Percentiles rank a stretch among this genome's conserved stretches.
phyloP scores from a whole-genome alignment of 2,329 filamentous ascomycete genomes.

The Colletotrichum agaves region DNA sequence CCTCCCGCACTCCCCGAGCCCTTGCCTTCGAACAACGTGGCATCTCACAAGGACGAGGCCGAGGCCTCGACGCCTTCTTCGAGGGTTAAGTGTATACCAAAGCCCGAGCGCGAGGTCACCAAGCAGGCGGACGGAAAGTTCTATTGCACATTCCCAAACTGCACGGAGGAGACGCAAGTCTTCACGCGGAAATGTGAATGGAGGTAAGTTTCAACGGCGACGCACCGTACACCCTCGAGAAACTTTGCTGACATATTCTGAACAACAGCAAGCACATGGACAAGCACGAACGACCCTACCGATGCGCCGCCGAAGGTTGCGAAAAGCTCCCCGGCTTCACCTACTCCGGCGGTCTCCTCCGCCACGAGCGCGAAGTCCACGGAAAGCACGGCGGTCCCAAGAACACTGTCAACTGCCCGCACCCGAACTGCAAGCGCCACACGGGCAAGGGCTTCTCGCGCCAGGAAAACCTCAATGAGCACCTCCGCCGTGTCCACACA shows the following conservation, averaged over 20 bases:
- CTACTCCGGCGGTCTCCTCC: conserved; percentile 88
- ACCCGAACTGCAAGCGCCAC: conserved; percentile 88
- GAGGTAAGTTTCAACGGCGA: conserved; percentile 73
- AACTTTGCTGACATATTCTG: conserved; percentile 40
- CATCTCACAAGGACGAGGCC: conserved; percentile 29
- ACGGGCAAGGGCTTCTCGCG: conserved; percentile 90
- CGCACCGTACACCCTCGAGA: background rate
- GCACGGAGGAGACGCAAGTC: conserved; percentile 69
- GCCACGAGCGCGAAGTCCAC: conserved; percentile 95
- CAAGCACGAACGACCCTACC: conserved; percentile 94
- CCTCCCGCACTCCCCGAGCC: conserved; percentile 46
- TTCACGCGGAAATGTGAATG: conserved; percentile 92
- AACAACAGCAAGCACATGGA: conserved; percentile 91
- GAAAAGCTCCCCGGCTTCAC: conserved; percentile 95
- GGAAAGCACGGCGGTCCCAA: conserved; percentile 89
- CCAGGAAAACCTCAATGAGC: conserved; percentile 93
- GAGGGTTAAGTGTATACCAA: conserved; percentile 65
- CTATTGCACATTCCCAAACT: conserved; percentile 77
- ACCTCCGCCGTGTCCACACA: conserved; percentile 88
- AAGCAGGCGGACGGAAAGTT: conserved; percentile 81
- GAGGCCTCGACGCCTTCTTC: conserved; percentile 39
- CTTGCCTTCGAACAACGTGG: conserved; percentile 40
- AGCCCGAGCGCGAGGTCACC: conserved; percentile 66
- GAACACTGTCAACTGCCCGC: conserved; percentile 87
- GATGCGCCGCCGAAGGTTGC: conserved; percentile 83